Percentiles rank a stretch among this genome's conserved stretches.
These are phyloP conservation scores for Helminthosporium solani DNA, from an alignment of 2,329 filamentous ascomycete genomes.

Conservation along the genomic window DNA sequence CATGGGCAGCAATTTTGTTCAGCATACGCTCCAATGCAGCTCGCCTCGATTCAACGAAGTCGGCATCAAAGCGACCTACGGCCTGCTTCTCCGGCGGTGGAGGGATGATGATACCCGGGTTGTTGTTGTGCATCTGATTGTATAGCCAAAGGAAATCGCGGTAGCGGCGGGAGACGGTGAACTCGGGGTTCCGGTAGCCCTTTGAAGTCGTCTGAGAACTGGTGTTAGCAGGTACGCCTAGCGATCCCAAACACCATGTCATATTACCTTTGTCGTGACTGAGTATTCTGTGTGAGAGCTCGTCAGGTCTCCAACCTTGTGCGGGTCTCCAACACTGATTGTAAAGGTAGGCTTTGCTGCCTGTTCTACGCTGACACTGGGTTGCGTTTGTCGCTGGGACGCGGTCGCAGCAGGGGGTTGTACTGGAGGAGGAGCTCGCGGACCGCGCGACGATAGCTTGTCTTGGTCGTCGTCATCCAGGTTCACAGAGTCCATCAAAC, in stretches of 20 bases:
- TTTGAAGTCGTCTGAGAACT: slow-evolving; percentile 79
- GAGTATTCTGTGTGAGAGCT: slow-evolving; percentile 98
- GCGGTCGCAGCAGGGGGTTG: slow-evolving; percentile 53
- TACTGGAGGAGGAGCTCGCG: slow-evolving; percentile 66
- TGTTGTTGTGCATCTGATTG: slow-evolving; percentile 89
- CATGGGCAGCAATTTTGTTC: slow-evolving; percentile 90
- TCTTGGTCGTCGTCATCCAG: slow-evolving; percentile 66
- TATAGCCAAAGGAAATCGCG: slow-evolving; percentile 98
- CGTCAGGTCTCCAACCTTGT: slow-evolving; percentile 95
- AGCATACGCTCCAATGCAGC: slow-evolving; percentile 95
- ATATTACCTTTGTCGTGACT: slow-evolving; percentile 79
- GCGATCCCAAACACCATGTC: slow-evolving; percentile 7
- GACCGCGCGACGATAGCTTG: slow-evolving; percentile 48
- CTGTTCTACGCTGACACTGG: slow-evolving; percentile 88
- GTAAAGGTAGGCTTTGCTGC: slow-evolving; percentile 89
- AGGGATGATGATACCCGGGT: slow-evolving; percentile 90
- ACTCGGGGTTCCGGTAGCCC: slow-evolving; percentile 88
- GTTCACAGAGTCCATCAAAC: slow-evolving; percentile 65
- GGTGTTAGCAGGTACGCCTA: not conserved
- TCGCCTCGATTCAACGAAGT: slow-evolving; percentile 91
- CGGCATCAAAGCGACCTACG: slow-evolving; percentile 90
- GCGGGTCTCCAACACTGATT: slow-evolving; percentile 91
- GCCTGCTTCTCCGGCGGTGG: slow-evolving; percentile 98
- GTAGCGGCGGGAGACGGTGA: slow-evolving; percentile 90
- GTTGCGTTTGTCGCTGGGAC: slow-evolving; percentile 58